Evolutionary conservation across 352 stramenopile genomes (phyloP), one percentile per base, ranked within the genome.

Genomic region (Pythium pyrilobum): DNA sequence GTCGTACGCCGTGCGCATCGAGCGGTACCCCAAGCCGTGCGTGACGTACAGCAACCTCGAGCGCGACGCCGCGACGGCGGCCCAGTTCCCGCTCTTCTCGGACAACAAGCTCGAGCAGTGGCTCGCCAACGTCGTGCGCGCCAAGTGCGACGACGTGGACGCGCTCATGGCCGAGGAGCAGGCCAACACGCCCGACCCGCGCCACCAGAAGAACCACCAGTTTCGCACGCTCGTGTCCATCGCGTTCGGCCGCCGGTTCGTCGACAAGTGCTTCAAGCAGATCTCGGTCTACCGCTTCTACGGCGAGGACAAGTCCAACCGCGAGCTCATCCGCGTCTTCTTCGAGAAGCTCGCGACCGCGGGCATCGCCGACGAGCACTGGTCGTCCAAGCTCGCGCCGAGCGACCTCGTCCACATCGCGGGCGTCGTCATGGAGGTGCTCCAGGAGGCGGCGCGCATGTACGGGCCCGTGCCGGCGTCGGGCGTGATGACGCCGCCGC

Each of bases 321-420:
- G 68, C 7, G 77, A 89, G 39, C 55, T 90, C 9, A 66, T 93
- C 12, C 72, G 77, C 8, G 77, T 87, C 48, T 92, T 85, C 47
- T 92, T 91, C 56, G 77, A 90, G 56, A 89, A 90, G 44, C 72
- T 89, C 18, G 84, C 78, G 48, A 90, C 79, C 7, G 81, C 72
- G 1, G 72, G 72, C 6, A 87, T 85, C 49, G 71, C 67, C 0
- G 74, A 87, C 29, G 77, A 89, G 45, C 67, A 77, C 29, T 89
- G 77, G 79, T 65, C 72, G 0, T 58, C 70, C 16, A 66, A 74
- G 25, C 41, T 89, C 36, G 43, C 61, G 0, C 31, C 53, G 2
- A 50, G 52, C 5, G 81, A 90, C 28, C 66, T 77, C 11, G 56
- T 76, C 7, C 74, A 74, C 51, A 75, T 89, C 15, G 77, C 83